A percentile compares a stretch with the other conserved stretches of the same genome.
phyloP scores from a whole-genome alignment of 1,284 basidiomycete genomes.

The Rhodotorula sp. region DNA sequence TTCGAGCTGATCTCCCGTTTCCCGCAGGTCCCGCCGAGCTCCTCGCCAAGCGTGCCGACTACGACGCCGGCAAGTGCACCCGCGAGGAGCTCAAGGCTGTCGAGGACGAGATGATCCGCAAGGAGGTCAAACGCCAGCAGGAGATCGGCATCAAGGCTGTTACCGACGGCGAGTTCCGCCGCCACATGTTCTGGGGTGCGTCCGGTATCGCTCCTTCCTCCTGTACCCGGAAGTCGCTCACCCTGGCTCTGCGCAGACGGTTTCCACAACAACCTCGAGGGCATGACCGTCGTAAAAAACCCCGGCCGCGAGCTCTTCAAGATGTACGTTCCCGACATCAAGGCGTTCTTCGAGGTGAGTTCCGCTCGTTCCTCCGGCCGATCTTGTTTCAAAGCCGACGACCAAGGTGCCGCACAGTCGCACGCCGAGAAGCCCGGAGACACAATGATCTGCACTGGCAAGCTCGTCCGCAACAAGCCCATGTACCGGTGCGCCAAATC shows the following conservation, averaged over 20 bases:
- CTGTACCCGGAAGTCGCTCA: too few species aligned
- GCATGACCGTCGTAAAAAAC: conserved; percentile 59
- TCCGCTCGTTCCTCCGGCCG: background rate
- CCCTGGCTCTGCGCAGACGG: conserved; percentile 48
- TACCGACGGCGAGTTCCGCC: conserved; percentile 51
- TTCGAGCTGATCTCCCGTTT: too few species aligned
- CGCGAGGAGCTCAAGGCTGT: conserved; percentile 45
- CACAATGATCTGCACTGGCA: conserved; percentile 51
- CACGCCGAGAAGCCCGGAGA: conserved; percentile 46
- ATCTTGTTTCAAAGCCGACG: background rate
- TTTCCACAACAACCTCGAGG: conserved; percentile 58
- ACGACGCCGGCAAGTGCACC: conserved; percentile 44
- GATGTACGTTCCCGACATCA: conserved; percentile 54
- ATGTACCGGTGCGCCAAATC: conserved; percentile 55
- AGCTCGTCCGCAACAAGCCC: conserved; percentile 61
- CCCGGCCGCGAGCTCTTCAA: conserved; percentile 50
- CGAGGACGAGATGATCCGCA: conserved; percentile 50
- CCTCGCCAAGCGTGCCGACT: conserved; percentile 43
- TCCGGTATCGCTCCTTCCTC: background rate
- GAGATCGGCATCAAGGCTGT: conserved; percentile 46
- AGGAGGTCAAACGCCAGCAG: conserved; percentile 48
- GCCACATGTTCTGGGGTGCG: conserved; percentile 42
- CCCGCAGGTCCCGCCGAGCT: conserved; percentile 42
- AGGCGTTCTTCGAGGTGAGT: conserved; percentile 50
- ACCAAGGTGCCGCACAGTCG: background rate